Percentiles rank a stretch among this genome's conserved stretches.
Conservation (phyloP, 1,139 yeast species). For the Diutina rugosa region DNA sequence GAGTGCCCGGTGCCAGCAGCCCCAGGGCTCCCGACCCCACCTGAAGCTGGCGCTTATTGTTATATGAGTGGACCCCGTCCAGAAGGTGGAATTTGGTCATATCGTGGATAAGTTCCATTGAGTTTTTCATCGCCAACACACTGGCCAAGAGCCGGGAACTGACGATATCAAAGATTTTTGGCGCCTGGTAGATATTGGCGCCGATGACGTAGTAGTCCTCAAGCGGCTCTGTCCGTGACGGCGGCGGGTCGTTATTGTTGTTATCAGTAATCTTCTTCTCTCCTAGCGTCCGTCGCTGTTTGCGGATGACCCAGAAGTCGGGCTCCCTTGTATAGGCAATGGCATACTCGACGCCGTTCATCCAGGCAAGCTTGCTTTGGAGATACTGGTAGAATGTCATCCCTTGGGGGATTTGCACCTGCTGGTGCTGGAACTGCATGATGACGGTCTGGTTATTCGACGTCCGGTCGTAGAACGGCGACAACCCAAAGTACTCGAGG, state of each 20-base stretch:
- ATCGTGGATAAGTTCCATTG: conserved; percentile 20
- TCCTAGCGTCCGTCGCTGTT: conserved; percentile 42
- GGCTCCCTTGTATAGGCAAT: conserved; percentile 72
- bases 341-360: conserved; percentile 80
- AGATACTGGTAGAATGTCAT: conserved; percentile 27
- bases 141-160: conserved; percentile 25
- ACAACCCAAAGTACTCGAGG: conserved; percentile 80
- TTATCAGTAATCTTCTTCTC: too few species aligned
- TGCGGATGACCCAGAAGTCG: conserved; percentile 81
- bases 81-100: conserved; percentile 23
- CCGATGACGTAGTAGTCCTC: conserved; percentile 79
- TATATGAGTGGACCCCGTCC: conserved; percentile 25
- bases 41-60: background rate
- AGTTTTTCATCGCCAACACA: conserved; percentile 23
- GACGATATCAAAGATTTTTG: conserved; percentile 32
- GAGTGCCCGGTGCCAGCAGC: background rate
- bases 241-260: too few species aligned
- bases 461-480: conserved; percentile 90
- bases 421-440: conserved; percentile 90
- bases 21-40: background rate
- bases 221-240: conserved; percentile 16
- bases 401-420: conserved; percentile 22
- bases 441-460: conserved; percentile 88
- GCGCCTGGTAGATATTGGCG: conserved; percentile 89
- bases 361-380: conserved; percentile 49